Conservation (phyloP, 164 flowering plant species). For the Santalum album region DNA sequence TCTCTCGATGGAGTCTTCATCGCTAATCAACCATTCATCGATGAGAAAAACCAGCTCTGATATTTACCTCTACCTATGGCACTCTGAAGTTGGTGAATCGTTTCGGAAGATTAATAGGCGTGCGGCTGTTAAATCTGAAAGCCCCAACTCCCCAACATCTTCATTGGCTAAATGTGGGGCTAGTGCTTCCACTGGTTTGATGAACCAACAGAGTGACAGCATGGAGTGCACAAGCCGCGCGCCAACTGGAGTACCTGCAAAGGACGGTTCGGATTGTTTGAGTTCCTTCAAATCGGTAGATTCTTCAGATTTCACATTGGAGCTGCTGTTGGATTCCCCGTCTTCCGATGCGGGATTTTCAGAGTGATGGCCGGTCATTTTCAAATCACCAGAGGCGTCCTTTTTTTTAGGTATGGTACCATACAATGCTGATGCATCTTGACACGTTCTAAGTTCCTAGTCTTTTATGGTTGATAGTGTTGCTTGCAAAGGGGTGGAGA, state of each 20-base stretch:
- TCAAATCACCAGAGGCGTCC: too few relatives aligned
- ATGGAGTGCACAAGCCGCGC: conserved; percentile 1
- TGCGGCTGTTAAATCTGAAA: conserved; percentile 3
- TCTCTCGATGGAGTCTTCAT: conserved; percentile 17
- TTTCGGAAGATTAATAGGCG: conserved; percentile 14
- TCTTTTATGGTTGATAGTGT: too few relatives aligned
- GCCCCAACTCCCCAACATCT: conserved; percentile 17
- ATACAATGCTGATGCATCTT: too few relatives aligned
- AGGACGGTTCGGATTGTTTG: conserved; percentile 14
- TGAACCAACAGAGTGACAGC: background rate
- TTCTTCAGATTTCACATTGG: conserved; percentile 19
- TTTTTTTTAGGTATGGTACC: too few relatives aligned
- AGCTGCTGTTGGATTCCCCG: conserved; percentile 17
- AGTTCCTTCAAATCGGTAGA: conserved; percentile 18
- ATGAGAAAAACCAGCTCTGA: conserved; percentile 11
- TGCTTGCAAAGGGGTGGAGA: too few relatives aligned
- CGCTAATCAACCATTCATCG: conserved; percentile 8
- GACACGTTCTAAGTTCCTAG: too few relatives aligned
- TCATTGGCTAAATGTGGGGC: conserved; percentile 15
- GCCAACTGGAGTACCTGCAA: conserved; percentile 4
- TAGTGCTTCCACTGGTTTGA: conserved; percentile 2
- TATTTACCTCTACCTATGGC: conserved; percentile 26
- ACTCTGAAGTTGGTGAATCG: conserved; percentile 36
- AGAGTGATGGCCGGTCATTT: too few relatives aligned
- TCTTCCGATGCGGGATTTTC: too few relatives aligned